These are phyloP conservation scores for Eucalyptus camaldulensis DNA, from an alignment of 345 rosid species.

Conservation along the genomic window DNA sequence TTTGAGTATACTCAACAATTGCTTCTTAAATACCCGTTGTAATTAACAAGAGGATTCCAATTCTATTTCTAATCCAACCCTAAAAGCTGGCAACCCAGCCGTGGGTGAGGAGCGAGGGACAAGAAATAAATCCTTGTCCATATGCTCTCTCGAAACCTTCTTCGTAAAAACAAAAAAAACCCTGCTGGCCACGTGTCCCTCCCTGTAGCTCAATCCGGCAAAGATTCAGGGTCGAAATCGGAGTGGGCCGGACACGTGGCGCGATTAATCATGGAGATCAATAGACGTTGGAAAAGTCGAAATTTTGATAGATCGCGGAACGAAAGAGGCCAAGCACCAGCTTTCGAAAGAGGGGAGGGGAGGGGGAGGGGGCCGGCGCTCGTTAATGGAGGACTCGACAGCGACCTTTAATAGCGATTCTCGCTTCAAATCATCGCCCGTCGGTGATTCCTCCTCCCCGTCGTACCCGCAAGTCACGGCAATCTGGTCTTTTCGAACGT, in stretches of 20 bases:
- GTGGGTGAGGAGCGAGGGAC: not conserved
- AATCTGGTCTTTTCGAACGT: not conserved
- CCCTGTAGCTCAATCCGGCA: not conserved
- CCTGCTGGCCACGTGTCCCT: not conserved
- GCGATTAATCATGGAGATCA: not conserved
- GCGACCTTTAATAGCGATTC: not conserved
- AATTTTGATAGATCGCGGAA: not conserved
- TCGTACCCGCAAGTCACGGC: not conserved
- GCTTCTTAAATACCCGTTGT: not conserved
- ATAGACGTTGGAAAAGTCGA: not conserved
- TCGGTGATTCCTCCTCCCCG: not conserved
- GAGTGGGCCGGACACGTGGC: not conserved
- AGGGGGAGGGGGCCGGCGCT: not conserved
- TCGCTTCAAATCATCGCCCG: not conserved
- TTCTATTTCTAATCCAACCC: not conserved
- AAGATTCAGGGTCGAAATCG: not conserved
- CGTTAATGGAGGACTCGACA: not conserved
- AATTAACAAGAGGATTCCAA: not conserved
- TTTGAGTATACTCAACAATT: not conserved
- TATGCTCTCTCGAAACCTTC: not conserved
- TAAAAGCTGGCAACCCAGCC: not conserved
- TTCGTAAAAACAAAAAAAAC: too few species aligned
- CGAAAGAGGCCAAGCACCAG: not conserved
- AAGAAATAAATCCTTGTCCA: not conserved
- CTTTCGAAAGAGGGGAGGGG: not conserved